Percentiles rank a stretch among this genome's conserved stretches.
Conservation (phyloP, 2,329 filamentous ascomycete species). For the Dothidotthia symphoricarpi region DNA sequence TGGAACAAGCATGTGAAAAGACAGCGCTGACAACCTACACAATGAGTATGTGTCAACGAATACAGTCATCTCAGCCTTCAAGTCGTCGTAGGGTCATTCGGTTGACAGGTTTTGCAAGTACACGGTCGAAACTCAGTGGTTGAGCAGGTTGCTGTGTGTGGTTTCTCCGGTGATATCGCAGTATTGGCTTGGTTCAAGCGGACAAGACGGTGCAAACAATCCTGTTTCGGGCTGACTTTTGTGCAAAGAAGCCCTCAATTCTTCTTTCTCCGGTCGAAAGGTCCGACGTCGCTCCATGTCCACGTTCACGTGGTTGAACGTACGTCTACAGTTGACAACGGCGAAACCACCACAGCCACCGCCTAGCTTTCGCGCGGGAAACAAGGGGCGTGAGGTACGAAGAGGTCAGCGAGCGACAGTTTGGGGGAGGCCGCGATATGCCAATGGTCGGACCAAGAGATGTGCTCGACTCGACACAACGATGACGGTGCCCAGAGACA, state of each 20-base stretch:
- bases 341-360: conserved; percentile 5
- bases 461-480: too few species aligned
- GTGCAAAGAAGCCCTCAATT: neutral
- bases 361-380: conserved; percentile 4
- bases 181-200: neutral
- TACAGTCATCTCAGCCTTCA: too few species aligned
- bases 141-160: neutral
- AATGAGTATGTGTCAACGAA: too few species aligned
- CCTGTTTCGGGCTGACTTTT: neutral
- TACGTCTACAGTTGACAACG: neutral
- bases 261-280: conserved; percentile 10
- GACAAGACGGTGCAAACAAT: neutral
- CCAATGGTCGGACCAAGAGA: too few species aligned
- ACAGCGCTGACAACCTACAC: too few species aligned
- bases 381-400: too few species aligned
- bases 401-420: too few species aligned
- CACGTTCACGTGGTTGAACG: conserved; percentile 10
- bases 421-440: too few species aligned
- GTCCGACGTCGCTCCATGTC: conserved; percentile 13
- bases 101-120: too few species aligned
- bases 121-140: neutral
- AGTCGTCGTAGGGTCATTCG: too few species aligned
- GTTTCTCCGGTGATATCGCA: conserved; percentile 5
- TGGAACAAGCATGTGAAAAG: too few species aligned
- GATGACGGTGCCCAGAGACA: neutral